These are phyloP conservation scores for Aureobasidium lini DNA, from an alignment of 2,329 filamentous ascomycete genomes.

Conservation along the genomic window DNA sequence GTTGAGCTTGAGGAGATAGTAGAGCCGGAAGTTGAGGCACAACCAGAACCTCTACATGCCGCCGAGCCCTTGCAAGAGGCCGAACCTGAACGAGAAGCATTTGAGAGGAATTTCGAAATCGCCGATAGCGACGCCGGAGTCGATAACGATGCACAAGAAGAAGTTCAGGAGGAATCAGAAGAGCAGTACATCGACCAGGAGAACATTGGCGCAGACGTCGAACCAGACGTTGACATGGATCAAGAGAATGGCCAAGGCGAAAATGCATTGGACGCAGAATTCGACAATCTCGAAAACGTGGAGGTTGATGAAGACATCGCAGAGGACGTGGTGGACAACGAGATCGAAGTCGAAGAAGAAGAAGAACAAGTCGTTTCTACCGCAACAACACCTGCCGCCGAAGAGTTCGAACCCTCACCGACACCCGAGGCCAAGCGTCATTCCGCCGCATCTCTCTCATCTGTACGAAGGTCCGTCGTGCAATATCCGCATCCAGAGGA, in stretches of 20 bases:
- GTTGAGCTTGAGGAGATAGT: slow-evolving; percentile 20
- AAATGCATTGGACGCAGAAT: slow-evolving; percentile 1
- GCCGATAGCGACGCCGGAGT: background rate
- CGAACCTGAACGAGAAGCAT: slow-evolving; percentile 39
- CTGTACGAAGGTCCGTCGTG: background rate
- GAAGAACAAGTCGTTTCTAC: background rate
- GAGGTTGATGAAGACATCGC: background rate
- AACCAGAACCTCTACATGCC: slow-evolving; percentile 17
- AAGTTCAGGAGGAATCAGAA: background rate
- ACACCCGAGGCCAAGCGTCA: slow-evolving; percentile 20
- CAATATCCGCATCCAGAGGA: slow-evolving; percentile 36
- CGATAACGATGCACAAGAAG: slow-evolving; percentile 2
- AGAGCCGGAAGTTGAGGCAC: slow-evolving; percentile 44
- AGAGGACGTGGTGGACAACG: background rate
- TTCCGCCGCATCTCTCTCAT: background rate
- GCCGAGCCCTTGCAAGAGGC: slow-evolving; percentile 32
- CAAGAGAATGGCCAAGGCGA: background rate
- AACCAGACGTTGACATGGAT: slow-evolving; percentile 5
- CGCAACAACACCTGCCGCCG: slow-evolving; percentile 19
- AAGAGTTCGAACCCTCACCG: slow-evolving; percentile 32
- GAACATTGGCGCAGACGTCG: background rate
- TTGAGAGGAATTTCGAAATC: slow-evolving; percentile 32
- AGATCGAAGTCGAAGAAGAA: background rate
- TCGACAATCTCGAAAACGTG: background rate
- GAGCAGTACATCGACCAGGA: slow-evolving; percentile 2